A percentile compares a stretch with the other conserved stretches of the same genome.
phyloP scores from a whole-genome alignment of 176 grass and related monocot species.

The Luzula sylvatica region DNA sequence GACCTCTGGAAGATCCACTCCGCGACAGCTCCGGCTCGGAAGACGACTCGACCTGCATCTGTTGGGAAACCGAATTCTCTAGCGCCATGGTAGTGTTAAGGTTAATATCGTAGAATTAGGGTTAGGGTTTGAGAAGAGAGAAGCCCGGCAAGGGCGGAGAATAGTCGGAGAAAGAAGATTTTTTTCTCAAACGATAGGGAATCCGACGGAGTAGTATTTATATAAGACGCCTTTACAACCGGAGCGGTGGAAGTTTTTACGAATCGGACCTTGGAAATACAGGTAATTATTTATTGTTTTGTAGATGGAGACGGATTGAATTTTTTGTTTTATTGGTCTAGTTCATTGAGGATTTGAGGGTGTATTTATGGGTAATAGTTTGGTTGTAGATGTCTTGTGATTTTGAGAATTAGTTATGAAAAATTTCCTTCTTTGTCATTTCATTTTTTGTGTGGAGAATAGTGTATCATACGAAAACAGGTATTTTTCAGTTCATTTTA shows the following conservation, averaged over 20 bases:
- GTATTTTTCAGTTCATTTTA: no score
- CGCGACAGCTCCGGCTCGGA: conserved; percentile 32
- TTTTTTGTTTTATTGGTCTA: background rate
- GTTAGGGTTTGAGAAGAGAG: conserved; percentile 29
- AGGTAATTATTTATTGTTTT: background rate
- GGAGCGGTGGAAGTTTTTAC: background rate
- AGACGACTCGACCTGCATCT: conserved; percentile 16
- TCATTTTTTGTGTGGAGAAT: no score
- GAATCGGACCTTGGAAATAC: conserved; percentile 3
- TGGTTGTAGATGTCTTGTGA: no score
- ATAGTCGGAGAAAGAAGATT: background rate
- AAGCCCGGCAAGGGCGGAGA: conserved; percentile 12
- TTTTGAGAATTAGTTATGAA: no score
- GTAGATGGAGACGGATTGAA: no score
- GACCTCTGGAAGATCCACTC: conserved; percentile 48
- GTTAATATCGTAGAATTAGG: conserved; percentile 6
- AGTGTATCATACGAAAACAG: no score
- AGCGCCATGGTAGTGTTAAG: conserved; percentile 34
- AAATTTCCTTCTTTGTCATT: no score
- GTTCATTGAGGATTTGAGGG: background rate
- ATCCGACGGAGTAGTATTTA: background rate
- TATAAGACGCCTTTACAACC: background rate
- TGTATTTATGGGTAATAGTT: no score
- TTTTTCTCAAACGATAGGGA: conserved; percentile 1
- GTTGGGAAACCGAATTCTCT: conserved; percentile 33